Evolutionary conservation across 2,329 filamentous ascomycete species (phyloP).

Genomic region (Xylaria multiplex): DNA sequence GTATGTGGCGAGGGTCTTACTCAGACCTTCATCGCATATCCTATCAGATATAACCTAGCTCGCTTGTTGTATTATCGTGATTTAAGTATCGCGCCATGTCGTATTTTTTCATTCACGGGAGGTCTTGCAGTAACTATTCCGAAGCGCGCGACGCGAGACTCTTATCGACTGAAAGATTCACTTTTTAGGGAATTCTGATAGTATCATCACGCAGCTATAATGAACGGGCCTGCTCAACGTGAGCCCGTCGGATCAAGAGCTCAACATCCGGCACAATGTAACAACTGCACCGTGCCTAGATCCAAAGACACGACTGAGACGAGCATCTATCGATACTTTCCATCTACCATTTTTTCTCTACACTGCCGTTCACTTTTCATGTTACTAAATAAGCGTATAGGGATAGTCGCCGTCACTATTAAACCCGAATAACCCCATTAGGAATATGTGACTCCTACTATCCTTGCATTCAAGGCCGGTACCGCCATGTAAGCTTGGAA

Average conservation of each 20-base stretch:
- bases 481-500: too few relatives aligned
- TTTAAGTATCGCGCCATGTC: neutral
- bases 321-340: too few relatives aligned
- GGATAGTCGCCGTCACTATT: too few relatives aligned
- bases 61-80: neutral
- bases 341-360: neutral
- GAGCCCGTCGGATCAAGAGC: neutral
- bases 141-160: neutral
- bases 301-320: too few relatives aligned
- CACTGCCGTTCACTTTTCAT: neutral
- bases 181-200: too few relatives aligned
- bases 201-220: neutral
- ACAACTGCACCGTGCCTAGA: neutral
- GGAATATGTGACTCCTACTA: too few relatives aligned
- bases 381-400: neutral
- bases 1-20: neutral
- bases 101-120: neutral
- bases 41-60: slow-evolving; percentile 3
- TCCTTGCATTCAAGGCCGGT: too few relatives aligned
- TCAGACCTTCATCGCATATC: neutral
- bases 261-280: neutral
- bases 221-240: neutral
- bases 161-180: neutral
- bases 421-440: too few relatives aligned
- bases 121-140: neutral